These are phyloP conservation scores for Yamadazyma jaroonii DNA, from an alignment of 1,139 yeast genomes.

Conservation along the genomic window DNA sequence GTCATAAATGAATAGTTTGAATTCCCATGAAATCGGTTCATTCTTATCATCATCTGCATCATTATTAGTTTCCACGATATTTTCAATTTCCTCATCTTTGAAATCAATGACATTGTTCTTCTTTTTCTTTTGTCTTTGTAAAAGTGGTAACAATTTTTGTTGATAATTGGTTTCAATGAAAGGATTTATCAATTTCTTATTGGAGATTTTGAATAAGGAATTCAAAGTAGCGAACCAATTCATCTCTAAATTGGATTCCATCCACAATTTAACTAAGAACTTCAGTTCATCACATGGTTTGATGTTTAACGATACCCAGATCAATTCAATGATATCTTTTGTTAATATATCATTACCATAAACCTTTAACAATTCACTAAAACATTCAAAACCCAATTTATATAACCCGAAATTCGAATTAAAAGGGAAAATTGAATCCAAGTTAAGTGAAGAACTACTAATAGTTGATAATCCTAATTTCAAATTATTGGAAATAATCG, in stretches of 20 bases:
- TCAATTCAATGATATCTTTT: constrained; percentile 35
- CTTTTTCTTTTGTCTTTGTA: constrained; percentile 43
- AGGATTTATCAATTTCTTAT: constrained; percentile 37
- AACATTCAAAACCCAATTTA: constrained; percentile 37
- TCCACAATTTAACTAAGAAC: constrained; percentile 36
- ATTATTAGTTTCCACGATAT: constrained; percentile 30
- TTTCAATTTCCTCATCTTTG: constrained; percentile 46
- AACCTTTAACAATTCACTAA: constrained; percentile 39
- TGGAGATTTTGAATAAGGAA: constrained; percentile 36
- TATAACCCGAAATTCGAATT: constrained; percentile 36
- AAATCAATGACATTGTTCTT: constrained; percentile 32
- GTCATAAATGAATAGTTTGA: constrained; percentile 59
- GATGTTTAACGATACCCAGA: constrained; percentile 45
- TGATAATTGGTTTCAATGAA: constrained; percentile 39
- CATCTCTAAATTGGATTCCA: constrained; percentile 35
- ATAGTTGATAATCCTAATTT: constrained; percentile 34
- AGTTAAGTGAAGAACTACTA: constrained; percentile 34
- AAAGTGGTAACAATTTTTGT: constrained; percentile 42
- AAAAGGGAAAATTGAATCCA: constrained; percentile 39
- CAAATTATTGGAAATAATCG: constrained; percentile 35
- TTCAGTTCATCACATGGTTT: constrained; percentile 38
- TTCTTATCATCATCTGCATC: constrained; percentile 34
- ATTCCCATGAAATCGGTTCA: constrained; percentile 72
- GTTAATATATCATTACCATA: constrained; percentile 31
- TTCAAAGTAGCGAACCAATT: constrained; percentile 42